Evolutionary conservation across 2,329 filamentous ascomycete genomes (phyloP), one percentile per base, ranked within the genome.

Genomic region (Penicillium polonicum): DNA sequence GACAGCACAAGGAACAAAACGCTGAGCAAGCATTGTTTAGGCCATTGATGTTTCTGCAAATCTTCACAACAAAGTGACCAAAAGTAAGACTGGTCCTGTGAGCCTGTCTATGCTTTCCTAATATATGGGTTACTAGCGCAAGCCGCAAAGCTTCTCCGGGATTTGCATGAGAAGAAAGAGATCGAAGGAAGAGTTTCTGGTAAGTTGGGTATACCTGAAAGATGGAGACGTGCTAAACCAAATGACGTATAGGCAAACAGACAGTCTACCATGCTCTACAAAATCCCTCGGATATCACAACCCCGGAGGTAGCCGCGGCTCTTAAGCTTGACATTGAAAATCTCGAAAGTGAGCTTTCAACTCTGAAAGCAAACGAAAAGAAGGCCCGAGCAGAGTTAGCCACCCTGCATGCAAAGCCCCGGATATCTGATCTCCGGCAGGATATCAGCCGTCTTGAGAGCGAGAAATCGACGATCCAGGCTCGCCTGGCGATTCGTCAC

Each of bases 101-200:
- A 39, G 5, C 39, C 6, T 27, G 3, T 17, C 19, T 15, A 38
- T 52, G 44, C 52, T 35, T 23, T 35, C 29, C 36, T 46, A 23
- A 52, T 35, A 38, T 29, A 44, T 52, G 81, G 9, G 13, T 23
- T 17, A 19, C 9, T 44, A 67, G 83, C 84, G 13, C 78, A 83
- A 43, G 80, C 85, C 25, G 80, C 80, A 29, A 89, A 88, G 71
- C 68, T 83, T 33, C 74, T 89, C 35, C 86, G 85, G 65, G 85
- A 88, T 58, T 75, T 89, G 69, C 81, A 85, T 59, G 84, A 87
- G 63, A 79, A 78, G 42, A 82, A 82, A 12, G 73, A 83, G 63
- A 83, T 89, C 42, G 83, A 83, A 65, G 83, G 82, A 49, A 82
- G 82, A 49, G 73, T 77, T 39, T 78, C 84, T 39, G 83, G 82